These are phyloP conservation scores for Ceratocystis destructans DNA, from an alignment of 2,329 filamentous ascomycete species.

Conservation along the genomic window DNA sequence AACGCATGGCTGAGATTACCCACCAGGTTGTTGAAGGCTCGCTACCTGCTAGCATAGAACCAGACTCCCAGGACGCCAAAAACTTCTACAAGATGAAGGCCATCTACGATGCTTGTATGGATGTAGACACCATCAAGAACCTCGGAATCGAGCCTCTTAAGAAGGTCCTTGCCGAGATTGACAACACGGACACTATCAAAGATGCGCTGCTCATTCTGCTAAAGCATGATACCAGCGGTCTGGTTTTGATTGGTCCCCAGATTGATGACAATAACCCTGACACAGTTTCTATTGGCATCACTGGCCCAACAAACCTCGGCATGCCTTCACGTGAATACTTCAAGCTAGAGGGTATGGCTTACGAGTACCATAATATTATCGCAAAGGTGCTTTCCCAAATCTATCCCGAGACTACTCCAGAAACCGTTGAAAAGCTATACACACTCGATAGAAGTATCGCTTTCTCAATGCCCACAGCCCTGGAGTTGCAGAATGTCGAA, in stretches of 20 bases:
- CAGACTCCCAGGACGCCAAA: conserved; percentile 35
- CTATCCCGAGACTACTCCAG: conserved; percentile 27
- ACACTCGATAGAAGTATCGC: conserved; percentile 49
- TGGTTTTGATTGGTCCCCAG: conserved; percentile 27
- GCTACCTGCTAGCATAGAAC: conserved; percentile 30
- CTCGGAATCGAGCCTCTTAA: conserved; percentile 43
- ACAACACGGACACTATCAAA: conserved; percentile 24
- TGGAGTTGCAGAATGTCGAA: conserved; percentile 45
- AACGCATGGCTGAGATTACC: conserved; percentile 44
- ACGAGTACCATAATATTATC: conserved; percentile 33
- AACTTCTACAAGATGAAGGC: conserved; percentile 55
- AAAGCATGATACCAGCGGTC: conserved; percentile 31
- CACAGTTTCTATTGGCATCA: conserved; percentile 27
- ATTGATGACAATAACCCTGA: conserved; percentile 34
- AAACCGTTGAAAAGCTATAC: conserved; percentile 34
- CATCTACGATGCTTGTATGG: conserved; percentile 52
- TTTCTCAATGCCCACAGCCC: conserved; percentile 40
- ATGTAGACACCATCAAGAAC: conserved; percentile 43
- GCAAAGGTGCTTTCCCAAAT: conserved; percentile 24
- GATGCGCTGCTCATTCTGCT: conserved; percentile 36
- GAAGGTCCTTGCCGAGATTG: conserved; percentile 40
- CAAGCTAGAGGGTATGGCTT: conserved; percentile 38
- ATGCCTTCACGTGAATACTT: conserved; percentile 50
- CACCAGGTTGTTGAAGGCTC: conserved; percentile 49
- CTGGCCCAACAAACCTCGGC: conserved; percentile 39